Conservation (phyloP, 2,329 filamentous ascomycete species). For the Alternaria atra region DNA sequence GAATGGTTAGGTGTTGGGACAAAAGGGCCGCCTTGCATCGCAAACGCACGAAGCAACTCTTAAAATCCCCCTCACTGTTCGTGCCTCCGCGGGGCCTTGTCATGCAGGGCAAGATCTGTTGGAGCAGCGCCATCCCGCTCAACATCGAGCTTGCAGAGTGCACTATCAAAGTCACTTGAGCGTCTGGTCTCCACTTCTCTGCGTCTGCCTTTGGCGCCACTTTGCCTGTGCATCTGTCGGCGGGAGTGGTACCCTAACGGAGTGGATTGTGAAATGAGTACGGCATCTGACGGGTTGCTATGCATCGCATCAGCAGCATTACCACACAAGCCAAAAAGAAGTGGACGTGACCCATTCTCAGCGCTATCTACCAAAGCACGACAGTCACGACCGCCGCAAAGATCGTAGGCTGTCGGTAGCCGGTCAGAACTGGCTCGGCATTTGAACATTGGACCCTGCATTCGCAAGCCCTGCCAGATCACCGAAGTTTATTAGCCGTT, state of each 20-base stretch:
- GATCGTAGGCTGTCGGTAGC: constrained; percentile 3
- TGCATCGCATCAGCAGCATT: background rate
- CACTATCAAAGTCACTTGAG: constrained; percentile 20
- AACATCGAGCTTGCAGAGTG: constrained; percentile 11
- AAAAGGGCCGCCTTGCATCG: constrained; percentile 32
- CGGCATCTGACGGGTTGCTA: constrained; percentile 1
- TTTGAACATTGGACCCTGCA: constrained; percentile 32
- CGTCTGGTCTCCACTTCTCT: constrained; percentile 10
- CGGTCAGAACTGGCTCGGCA: constrained; percentile 18
- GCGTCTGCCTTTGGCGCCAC: constrained; percentile 15
- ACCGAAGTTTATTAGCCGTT: constrained; percentile 31
- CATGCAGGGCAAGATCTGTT: constrained; percentile 33
- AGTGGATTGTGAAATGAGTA: background rate
- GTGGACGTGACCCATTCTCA: background rate
- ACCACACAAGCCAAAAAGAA: constrained; percentile 1
- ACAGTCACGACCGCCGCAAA: background rate
- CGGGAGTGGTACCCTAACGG: constrained; percentile 10
- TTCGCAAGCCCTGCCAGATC: constrained; percentile 21
- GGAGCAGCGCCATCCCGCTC: constrained; percentile 30
- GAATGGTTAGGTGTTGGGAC: constrained; percentile 27
- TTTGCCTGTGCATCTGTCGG: constrained; percentile 9
- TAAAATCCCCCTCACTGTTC: constrained; percentile 15
- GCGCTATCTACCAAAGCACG: background rate
- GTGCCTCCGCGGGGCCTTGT: constrained; percentile 15
- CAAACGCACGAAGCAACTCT: constrained; percentile 14